phyloP scores from a whole-genome alignment of 2,329 filamentous ascomycete species.

The Nothopassalora personata region DNA sequence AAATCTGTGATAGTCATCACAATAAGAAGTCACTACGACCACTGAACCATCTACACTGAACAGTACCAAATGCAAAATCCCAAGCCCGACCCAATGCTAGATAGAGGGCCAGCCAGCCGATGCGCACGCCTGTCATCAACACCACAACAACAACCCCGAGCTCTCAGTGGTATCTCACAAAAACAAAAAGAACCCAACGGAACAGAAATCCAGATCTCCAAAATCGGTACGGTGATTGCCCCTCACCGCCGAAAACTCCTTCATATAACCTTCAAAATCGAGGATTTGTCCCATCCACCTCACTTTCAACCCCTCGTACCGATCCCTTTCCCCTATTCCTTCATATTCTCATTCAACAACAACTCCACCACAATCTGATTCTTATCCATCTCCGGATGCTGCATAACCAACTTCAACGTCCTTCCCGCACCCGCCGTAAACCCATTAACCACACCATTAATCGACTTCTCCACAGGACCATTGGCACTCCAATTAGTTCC shows the following conservation, averaged over 20 bases:
- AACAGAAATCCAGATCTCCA: background rate
- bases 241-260: background rate
- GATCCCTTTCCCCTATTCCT: constrained; percentile 20
- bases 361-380: constrained; percentile 88
- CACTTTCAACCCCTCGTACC: too few species aligned
- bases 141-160: background rate
- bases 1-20: too few species aligned
- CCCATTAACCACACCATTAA: constrained; percentile 26
- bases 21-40: too few species aligned
- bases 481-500: constrained; percentile 56
- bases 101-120: background rate
- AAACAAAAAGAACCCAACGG: background rate
- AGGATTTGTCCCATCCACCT: too few species aligned
- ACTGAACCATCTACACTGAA: background rate
- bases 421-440: constrained; percentile 43
- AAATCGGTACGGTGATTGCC: background rate
- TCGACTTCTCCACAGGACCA: constrained; percentile 7
- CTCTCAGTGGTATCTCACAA: constrained; percentile 6
- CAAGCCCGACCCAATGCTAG: background rate
- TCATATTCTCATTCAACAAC: constrained; percentile 74
- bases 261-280: background rate
- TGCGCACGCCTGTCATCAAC: background rate
- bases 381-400: constrained; percentile 79
- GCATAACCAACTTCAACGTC: constrained; percentile 91
- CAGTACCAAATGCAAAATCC: background rate